phyloP scores from a whole-genome alignment of 352 stramenopile species.

The Phytophthora rubi region DNA sequence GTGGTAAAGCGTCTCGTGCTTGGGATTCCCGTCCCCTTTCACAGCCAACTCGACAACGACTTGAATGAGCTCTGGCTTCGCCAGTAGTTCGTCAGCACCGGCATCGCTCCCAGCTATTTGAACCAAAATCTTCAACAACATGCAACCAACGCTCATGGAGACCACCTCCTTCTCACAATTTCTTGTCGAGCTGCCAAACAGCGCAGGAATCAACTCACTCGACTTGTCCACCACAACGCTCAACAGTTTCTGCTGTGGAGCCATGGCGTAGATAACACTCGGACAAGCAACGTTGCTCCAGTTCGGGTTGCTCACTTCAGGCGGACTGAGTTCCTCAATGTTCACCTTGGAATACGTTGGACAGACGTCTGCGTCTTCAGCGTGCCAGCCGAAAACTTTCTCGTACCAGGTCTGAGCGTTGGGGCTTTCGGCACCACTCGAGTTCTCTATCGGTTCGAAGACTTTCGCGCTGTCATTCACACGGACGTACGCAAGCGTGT shows the following conservation, averaged over 20 bases:
- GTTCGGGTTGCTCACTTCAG: slow-evolving; percentile 12
- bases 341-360: slow-evolving; percentile 26
- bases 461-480: slow-evolving; percentile 4
- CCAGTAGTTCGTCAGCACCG: slow-evolving; percentile 22
- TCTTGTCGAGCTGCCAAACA: slow-evolving; percentile 1
- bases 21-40: slow-evolving; percentile 26
- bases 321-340: slow-evolving; percentile 32
- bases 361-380: neutral
- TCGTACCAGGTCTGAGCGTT: slow-evolving; percentile 25
- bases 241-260: slow-evolving; percentile 1
- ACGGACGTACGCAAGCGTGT: slow-evolving; percentile 25
- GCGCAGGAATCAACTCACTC: slow-evolving; percentile 21
- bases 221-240: slow-evolving; percentile 30
- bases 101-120: slow-evolving; percentile 22
- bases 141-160: slow-evolving; percentile 17
- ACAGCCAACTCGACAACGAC: slow-evolving; percentile 19
- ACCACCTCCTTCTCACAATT: slow-evolving; percentile 1
- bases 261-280: slow-evolving; percentile 24
- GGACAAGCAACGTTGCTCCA: neutral
- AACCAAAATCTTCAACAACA: slow-evolving; percentile 33
- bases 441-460: neutral
- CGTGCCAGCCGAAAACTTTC: slow-evolving; percentile 20
- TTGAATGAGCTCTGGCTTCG: slow-evolving; percentile 20
- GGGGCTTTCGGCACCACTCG: neutral
- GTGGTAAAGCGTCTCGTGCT: slow-evolving; percentile 40